Percentiles rank a stretch among this genome's conserved stretches.
phyloP scores from a whole-genome alignment of 2,329 filamentous ascomycete species.

The Cadophora luteo-olivacea region DNA sequence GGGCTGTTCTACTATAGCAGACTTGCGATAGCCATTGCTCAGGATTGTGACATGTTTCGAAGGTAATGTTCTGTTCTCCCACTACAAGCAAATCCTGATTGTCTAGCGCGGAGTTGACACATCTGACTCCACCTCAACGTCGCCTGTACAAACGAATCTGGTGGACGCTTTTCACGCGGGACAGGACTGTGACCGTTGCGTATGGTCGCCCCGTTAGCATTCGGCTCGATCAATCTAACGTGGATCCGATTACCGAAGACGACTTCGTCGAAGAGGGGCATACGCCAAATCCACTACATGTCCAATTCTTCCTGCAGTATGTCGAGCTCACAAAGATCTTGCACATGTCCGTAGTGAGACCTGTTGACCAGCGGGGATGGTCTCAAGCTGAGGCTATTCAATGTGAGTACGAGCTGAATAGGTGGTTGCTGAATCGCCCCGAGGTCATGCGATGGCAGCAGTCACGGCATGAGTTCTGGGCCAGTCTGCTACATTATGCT shows the following conservation, averaged over 20 bases:
- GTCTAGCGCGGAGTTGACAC: not conserved
- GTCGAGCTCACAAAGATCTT: not conserved
- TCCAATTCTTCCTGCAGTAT: not conserved
- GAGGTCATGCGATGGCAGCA: not conserved
- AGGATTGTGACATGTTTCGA: not conserved
- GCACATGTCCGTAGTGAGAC: not conserved
- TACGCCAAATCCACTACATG: not conserved
- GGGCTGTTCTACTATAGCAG: not conserved
- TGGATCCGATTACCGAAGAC: not conserved
- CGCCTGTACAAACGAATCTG: conserved; percentile 1
- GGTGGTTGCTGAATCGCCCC: not conserved
- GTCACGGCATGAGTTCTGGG: not conserved
- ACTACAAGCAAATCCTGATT: not conserved
- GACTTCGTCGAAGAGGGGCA: not conserved
- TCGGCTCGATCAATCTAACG: not conserved
- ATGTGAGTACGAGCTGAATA: not conserved
- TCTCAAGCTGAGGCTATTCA: not conserved
- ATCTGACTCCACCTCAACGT: not conserved
- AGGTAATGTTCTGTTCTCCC: not conserved
- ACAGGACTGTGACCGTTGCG: not conserved
- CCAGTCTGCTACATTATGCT: not conserved
- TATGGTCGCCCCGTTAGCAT: not conserved
- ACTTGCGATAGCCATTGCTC: not conserved
- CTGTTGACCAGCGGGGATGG: not conserved
- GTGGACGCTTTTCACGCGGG: not conserved